These are phyloP conservation scores for Coprinopsis sp. DNA, from an alignment of 768 basidiomycete species.

Conservation along the genomic window DNA sequence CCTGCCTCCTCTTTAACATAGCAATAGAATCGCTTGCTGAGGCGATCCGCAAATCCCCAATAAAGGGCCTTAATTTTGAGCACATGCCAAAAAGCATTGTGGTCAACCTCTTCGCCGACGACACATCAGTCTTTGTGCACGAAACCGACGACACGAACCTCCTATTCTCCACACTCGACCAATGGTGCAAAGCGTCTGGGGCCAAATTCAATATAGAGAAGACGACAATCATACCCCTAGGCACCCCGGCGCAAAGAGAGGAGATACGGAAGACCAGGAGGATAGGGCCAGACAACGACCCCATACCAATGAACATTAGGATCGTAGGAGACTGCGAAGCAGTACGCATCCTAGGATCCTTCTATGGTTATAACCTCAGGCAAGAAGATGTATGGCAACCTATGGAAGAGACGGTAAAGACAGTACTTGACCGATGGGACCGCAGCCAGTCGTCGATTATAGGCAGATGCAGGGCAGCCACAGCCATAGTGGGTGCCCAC, in stretches of 20 bases:
- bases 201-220: constrained; percentile 16
- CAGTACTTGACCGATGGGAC: constrained; percentile 18
- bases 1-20: constrained; percentile 34
- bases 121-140: constrained; percentile 33
- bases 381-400: constrained; percentile 25
- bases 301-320: too few relatives aligned
- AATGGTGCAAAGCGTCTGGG: constrained; percentile 16
- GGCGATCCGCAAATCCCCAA: constrained; percentile 22
- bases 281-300: too few relatives aligned
- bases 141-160: constrained; percentile 20
- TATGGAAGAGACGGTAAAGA: constrained; percentile 22
- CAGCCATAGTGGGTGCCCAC: constrained; percentile 18
- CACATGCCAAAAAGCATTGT: constrained; percentile 19
- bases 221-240: too few relatives aligned
- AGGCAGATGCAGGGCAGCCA: constrained; percentile 19
- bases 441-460: constrained; percentile 24
- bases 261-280: too few relatives aligned
- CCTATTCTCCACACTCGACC: constrained; percentile 22
- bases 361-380: too few relatives aligned
- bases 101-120: constrained; percentile 35
- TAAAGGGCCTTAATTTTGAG: constrained; percentile 23
- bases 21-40: constrained; percentile 36
- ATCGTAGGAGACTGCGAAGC: too few relatives aligned
- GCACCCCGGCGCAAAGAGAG: too few relatives aligned
- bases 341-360: too few relatives aligned